These are phyloP conservation scores for Phytopythium montanum DNA, from an alignment of 352 stramenopile species.

Conservation along the genomic window DNA sequence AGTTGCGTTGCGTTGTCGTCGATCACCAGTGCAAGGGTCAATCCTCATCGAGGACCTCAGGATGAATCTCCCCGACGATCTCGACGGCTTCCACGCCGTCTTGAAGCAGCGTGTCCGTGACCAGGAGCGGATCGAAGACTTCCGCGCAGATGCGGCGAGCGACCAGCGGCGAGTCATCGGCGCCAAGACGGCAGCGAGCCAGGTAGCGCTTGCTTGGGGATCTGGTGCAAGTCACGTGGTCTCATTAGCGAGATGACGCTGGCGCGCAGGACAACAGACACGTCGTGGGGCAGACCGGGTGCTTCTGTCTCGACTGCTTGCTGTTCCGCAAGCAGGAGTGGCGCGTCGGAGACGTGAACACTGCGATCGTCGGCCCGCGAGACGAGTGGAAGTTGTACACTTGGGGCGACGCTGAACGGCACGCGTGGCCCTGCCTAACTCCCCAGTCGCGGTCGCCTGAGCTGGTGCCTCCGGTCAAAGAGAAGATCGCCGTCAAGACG, in stretches of 20 bases:
- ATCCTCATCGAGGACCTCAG: too few species aligned
- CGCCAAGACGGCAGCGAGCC: slow-evolving; percentile 2
- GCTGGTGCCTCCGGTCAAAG: slow-evolving; percentile 38
- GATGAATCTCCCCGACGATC: slow-evolving; percentile 39
- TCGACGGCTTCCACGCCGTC: slow-evolving; percentile 43
- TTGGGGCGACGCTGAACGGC: slow-evolving; percentile 58
- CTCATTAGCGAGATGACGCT: neutral
- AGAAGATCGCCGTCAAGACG: slow-evolving; percentile 45
- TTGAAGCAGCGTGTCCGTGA: slow-evolving; percentile 52
- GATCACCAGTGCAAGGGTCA: neutral
- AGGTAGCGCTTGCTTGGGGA: neutral
- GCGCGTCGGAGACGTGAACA: slow-evolving; percentile 70
- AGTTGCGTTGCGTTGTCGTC: neutral
- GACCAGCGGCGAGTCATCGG: slow-evolving; percentile 7
- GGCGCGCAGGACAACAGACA: slow-evolving; percentile 34
- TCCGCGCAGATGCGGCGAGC: slow-evolving; percentile 4
- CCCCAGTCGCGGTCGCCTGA: slow-evolving; percentile 15
- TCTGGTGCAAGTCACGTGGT: too few species aligned
- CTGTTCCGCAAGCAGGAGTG: slow-evolving; percentile 72
- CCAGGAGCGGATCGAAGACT: slow-evolving; percentile 49
- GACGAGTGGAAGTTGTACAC: slow-evolving; percentile 63
- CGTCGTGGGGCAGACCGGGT: slow-evolving; percentile 62
- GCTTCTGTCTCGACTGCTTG: slow-evolving; percentile 74
- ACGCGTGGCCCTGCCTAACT: slow-evolving; percentile 33
- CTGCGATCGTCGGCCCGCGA: slow-evolving; percentile 51